Evolutionary conservation across 352 stramenopile genomes (phyloP).

Genomic region (Phytopythium oedochilum): DNA sequence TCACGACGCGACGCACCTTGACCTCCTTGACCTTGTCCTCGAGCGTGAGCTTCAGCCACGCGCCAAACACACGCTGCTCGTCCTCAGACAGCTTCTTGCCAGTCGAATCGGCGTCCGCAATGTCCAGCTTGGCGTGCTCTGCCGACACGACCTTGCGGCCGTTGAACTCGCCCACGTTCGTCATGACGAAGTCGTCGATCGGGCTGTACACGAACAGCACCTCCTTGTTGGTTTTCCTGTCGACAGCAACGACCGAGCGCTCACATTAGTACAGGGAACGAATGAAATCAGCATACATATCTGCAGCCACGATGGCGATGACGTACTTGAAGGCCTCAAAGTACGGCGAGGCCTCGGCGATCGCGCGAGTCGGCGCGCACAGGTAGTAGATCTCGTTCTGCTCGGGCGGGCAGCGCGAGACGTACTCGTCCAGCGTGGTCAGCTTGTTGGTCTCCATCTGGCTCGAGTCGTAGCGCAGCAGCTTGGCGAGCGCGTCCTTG

Average conservation of each 20-base stretch:
- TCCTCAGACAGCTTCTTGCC: constrained; percentile 76
- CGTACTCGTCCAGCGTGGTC: constrained; percentile 98
- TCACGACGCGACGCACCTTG: constrained; percentile 30
- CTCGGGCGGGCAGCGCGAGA: constrained; percentile 92
- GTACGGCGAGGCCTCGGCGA: constrained; percentile 97
- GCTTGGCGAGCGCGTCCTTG: constrained; percentile 93
- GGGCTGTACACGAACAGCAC: constrained; percentile 98
- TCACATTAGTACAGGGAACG: too few relatives aligned
- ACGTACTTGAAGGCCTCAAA: constrained; percentile 98
- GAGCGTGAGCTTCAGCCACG: constrained; percentile 92
- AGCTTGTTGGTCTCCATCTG: constrained; percentile 89
- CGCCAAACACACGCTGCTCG: constrained; percentile 87
- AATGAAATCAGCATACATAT: too few relatives aligned
- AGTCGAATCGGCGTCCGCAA: constrained; percentile 52
- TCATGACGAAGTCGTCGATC: constrained; percentile 99
- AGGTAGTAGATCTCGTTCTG: constrained; percentile 99
- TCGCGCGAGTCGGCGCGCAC: constrained; percentile 92
- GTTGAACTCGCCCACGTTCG: constrained; percentile 97
- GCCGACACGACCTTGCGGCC: constrained; percentile 94
- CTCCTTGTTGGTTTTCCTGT: constrained; percentile 88
- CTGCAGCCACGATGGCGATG: neutral
- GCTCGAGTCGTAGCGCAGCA: constrained; percentile 98
- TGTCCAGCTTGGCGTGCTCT: constrained; percentile 94
- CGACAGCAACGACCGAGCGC: neutral
- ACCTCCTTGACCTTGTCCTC: constrained; percentile 89